Evolutionary conservation across 1,139 yeast genomes (phyloP).

Genomic region (Lodderomyces elongisporus): DNA sequence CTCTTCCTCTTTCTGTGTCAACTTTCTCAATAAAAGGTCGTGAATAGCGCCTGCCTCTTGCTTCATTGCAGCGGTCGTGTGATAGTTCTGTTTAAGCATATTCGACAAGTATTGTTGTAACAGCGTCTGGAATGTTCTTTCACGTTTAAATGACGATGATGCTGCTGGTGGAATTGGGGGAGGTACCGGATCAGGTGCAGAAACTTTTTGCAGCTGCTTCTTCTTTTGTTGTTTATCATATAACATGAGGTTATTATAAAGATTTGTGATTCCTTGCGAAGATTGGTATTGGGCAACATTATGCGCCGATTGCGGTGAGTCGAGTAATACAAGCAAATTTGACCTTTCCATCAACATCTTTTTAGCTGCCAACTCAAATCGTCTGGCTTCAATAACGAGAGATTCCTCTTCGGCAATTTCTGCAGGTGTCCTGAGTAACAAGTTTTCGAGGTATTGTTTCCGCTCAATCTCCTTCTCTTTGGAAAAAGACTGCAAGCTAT

Average conservation of each 20-base stretch:
- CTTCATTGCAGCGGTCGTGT: slow-evolving; percentile 20
- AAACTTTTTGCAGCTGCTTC: slow-evolving; percentile 38
- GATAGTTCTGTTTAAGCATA: slow-evolving; percentile 33
- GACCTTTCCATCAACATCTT: slow-evolving; percentile 82
- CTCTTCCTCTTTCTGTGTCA: slow-evolving; percentile 75
- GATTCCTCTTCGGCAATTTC: slow-evolving; percentile 98
- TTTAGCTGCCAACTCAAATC: slow-evolving; percentile 90
- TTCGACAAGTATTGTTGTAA: slow-evolving; percentile 42
- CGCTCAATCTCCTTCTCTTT: slow-evolving; percentile 69
- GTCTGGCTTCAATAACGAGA: slow-evolving; percentile 83
- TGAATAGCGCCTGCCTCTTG: slow-evolving; percentile 38
- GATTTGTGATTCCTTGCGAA: slow-evolving; percentile 84
- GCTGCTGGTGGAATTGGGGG: slow-evolving; percentile 58
- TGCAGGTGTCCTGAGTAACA: slow-evolving; percentile 83
- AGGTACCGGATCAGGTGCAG: slow-evolving; percentile 46
- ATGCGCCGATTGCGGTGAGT: slow-evolving; percentile 82
- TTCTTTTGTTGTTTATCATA: slow-evolving; percentile 60
- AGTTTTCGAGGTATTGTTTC: slow-evolving; percentile 70
- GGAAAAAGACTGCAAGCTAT: slow-evolving; percentile 52
- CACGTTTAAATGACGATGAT: slow-evolving; percentile 47
- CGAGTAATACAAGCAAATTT: slow-evolving; percentile 69
- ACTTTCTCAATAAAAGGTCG: slow-evolving; percentile 47
- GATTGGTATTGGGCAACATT: slow-evolving; percentile 74
- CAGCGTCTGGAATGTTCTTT: slow-evolving; percentile 48
- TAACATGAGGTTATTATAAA: slow-evolving; percentile 75